Base-by-base conservation (phyloP, 768 basidiomycete species). In the Tubosaeta sp. region DNA sequence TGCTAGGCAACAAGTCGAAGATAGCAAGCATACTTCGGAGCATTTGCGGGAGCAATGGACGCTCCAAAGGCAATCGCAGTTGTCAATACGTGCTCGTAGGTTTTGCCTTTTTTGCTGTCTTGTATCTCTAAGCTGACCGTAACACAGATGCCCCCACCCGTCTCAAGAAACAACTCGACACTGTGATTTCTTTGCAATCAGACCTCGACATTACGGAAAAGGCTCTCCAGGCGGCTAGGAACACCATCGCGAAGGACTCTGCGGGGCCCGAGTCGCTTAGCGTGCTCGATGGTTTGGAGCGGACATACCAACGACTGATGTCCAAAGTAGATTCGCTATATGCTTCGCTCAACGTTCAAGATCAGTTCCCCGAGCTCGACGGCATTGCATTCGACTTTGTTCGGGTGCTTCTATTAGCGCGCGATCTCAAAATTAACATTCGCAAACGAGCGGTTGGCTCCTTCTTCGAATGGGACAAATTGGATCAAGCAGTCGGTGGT, bases 391-490 rank as follows among this genome's bases (percentile, higher is more conserved):
- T 53, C 22, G 19, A 43, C 2, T 53, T 48, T 5, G 16, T 53
- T 3, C 8, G 9, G 1, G 11, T 38, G 7, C 34, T 48, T 0
- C 26, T 53, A 16, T 25, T 53, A 1, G 27, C 46, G 11, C 27
- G 19, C 5, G 29, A 53, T 14, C 35, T 48, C 9, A 53, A 53
- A 27, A 53, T 53, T 2, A 48, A 53, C 17, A 43, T 52, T 10
- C 0, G 33, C 1, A 52, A 52, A 14, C 6, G n/a, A 0, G 32
- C 51, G 0, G 34, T 52, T 2, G 39, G 13, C 3, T 42, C 22
- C 10, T 52, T 52, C 17, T 52, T 52, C 6, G 39, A 52, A 19
- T 52, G 51, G 46, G 39, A 52, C 6, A 52, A 33, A 42, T 27
- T 52, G 1, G 39, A 52, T 22, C 46, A 35, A 27, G 51, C 45